Conservation (phyloP, 352 stramenopile species). For the Thraustochytrium striatum region DNA sequence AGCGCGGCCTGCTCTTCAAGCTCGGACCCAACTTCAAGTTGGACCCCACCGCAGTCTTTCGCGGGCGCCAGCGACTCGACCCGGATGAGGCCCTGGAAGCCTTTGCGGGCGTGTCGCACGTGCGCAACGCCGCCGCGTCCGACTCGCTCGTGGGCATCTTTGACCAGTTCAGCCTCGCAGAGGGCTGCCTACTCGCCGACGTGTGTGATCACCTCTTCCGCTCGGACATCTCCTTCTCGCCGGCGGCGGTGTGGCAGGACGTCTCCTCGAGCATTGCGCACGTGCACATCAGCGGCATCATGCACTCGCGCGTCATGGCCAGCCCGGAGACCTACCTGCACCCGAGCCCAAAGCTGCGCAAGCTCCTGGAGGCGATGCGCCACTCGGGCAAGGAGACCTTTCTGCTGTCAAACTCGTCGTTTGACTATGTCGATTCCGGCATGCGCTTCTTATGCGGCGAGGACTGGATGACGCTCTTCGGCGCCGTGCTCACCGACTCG, state of each 20-base stretch:
- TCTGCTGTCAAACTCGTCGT: conserved; percentile 86
- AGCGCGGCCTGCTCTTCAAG: conserved; percentile 86
- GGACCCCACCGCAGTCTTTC: conserved; percentile 67
- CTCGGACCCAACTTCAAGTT: conserved; percentile 88
- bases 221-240: conserved; percentile 78
- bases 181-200: conserved; percentile 86
- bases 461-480: conserved; percentile 79
- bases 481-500: conserved; percentile 77
- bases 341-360: conserved; percentile 73
- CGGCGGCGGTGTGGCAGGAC: conserved; percentile 76
- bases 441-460: conserved; percentile 84
- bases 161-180: conserved; percentile 84
- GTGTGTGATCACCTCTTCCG: conserved; percentile 86
- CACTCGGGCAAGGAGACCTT: conserved; percentile 80
- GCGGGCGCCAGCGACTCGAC: conserved; percentile 74
- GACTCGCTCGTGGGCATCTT: conserved; percentile 84
- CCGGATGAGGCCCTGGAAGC: conserved; percentile 73
- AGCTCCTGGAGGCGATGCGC: conserved; percentile 73
- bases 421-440: conserved; percentile 84
- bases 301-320: conserved; percentile 79
- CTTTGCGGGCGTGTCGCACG: conserved; percentile 77
- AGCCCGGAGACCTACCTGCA: conserved; percentile 79
- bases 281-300: conserved; percentile 81
- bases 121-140: conserved; percentile 71
- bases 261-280: conserved; percentile 74